Evolutionary conservation across 495 filamentous ascomycete species (phyloP).

Genomic region (Penicillium diatomitis): DNA sequence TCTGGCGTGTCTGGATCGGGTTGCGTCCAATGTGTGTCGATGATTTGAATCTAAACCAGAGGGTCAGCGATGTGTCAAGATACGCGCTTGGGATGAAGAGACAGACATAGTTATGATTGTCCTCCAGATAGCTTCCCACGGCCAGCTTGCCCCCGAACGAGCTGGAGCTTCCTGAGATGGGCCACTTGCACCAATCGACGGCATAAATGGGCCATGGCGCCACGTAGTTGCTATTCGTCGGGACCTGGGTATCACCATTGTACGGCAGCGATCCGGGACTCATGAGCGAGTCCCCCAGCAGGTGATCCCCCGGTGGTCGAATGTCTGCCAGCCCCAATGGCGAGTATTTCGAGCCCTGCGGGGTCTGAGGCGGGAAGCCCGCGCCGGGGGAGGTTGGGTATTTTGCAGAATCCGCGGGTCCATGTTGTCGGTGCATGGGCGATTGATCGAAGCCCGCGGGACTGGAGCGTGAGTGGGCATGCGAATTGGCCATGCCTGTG

Average conservation of each 20-base stretch:
- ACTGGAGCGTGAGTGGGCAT: conserved; percentile 74
- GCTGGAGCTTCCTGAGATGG: conserved; percentile 53
- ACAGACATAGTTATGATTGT: conserved; percentile 92
- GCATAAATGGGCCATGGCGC: conserved; percentile 94
- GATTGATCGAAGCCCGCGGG: conserved; percentile 67
- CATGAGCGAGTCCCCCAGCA: conserved; percentile 54
- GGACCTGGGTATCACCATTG: conserved; percentile 40
- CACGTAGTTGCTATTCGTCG: conserved; percentile 78
- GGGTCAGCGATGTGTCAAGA: conserved; percentile 8
- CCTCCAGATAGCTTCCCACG: conserved; percentile 91
- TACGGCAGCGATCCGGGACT: conserved; percentile 29
- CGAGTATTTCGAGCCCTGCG: conserved; percentile 68
- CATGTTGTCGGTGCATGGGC: conserved; percentile 59
- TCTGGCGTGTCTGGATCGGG: conserved; percentile 53
- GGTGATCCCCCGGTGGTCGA: conserved; percentile 66
- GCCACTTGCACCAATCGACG: conserved; percentile 99
- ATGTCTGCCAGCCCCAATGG: conserved; percentile 89
- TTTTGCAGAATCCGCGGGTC: conserved; percentile 53
- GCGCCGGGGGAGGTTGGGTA: conserved; percentile 58
- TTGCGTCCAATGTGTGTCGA: conserved; percentile 73
- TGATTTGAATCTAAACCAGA: conserved; percentile 77
- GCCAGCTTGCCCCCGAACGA: conserved; percentile 84
- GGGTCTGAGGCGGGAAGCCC: conserved; percentile 59
- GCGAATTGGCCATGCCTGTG: conserved; percentile 52
- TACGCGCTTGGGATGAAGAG: background rate